Conservation (phyloP, 2,329 filamentous ascomycete species). For the Xylaria sp. region DNA sequence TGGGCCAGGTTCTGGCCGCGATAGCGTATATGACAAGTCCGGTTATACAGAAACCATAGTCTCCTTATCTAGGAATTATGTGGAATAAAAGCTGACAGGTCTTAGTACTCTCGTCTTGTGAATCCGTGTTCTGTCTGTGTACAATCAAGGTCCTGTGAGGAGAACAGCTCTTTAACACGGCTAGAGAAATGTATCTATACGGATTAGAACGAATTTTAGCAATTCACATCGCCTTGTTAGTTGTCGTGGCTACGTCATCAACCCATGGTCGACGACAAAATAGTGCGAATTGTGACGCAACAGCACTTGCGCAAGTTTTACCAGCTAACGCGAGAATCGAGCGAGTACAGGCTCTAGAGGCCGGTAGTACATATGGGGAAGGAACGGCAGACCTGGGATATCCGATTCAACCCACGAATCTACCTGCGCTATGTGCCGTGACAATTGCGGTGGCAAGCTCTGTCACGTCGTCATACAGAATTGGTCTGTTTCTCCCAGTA, state of each 20-base stretch:
- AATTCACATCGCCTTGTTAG: slow-evolving; percentile 26
- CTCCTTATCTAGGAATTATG: slow-evolving; percentile 2
- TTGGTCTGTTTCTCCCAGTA: slow-evolving; percentile 54
- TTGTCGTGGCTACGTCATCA: slow-evolving; percentile 22
- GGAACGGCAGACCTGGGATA: slow-evolving; percentile 51
- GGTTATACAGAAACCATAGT: not conserved
- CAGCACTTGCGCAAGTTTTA: slow-evolving; percentile 42
- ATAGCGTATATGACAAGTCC: not conserved
- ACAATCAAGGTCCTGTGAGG: not conserved
- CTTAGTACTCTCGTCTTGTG: not conserved
- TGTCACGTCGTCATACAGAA: slow-evolving; percentile 50
- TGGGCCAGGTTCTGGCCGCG: not conserved
- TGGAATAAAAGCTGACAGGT: slow-evolving; percentile 13
- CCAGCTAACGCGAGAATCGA: slow-evolving; percentile 47
- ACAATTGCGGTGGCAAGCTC: slow-evolving; percentile 52
- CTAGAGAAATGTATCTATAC: slow-evolving; percentile 28
- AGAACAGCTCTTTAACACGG: not conserved
- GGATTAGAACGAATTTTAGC: slow-evolving; percentile 24
- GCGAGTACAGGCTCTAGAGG: slow-evolving; percentile 45
- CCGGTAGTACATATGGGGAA: slow-evolving; percentile 53
- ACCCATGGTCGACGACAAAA: slow-evolving; percentile 32
- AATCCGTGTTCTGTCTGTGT: slow-evolving; percentile 1
- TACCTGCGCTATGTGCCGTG: slow-evolving; percentile 55
- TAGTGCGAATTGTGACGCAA: slow-evolving; percentile 32
- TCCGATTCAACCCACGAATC: slow-evolving; percentile 51